These are phyloP conservation scores for Thuidium tamariscinum DNA, from an alignment of 225 moss, liverwort and hornwort genomes.

Conservation along the genomic window DNA sequence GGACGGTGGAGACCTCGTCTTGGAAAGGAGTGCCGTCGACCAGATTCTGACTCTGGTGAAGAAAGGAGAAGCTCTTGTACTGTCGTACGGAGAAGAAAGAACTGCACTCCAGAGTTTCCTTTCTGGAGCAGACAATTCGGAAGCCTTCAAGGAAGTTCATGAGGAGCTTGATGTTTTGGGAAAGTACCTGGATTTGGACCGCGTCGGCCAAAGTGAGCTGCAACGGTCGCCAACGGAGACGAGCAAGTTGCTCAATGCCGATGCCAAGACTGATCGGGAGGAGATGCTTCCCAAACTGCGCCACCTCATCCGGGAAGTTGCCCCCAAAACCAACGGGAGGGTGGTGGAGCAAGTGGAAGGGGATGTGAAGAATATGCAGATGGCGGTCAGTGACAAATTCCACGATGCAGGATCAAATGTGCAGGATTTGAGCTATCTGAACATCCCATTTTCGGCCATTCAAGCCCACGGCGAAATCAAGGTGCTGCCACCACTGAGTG, in stretches of 20 bases:
- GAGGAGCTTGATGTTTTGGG: conserved; percentile 4
- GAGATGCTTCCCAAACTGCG: neutral
- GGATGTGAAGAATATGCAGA: neutral
- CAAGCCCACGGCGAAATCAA: neutral
- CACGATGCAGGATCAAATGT: neutral
- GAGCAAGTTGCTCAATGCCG: neutral
- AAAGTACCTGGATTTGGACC: neutral
- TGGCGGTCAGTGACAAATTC: neutral
- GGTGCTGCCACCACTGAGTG: neutral
- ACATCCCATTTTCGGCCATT: neutral
- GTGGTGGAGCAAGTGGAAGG: neutral
- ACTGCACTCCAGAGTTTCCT: neutral
- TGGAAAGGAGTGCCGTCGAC: neutral
- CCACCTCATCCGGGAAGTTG: neutral
- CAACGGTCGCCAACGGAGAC: neutral
- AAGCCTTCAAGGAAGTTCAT: conserved; percentile 24
- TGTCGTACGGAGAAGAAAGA: neutral
- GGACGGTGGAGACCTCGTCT: neutral
- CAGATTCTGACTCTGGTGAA: neutral
- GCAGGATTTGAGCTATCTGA: neutral
- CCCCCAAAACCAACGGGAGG: neutral
- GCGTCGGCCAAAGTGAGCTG: neutral
- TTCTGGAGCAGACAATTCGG: neutral
- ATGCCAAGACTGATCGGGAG: neutral
- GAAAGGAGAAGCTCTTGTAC: neutral